phyloP scores from a whole-genome alignment of 2,329 filamentous ascomycete genomes.

The Pezicula neosporulosa region DNA sequence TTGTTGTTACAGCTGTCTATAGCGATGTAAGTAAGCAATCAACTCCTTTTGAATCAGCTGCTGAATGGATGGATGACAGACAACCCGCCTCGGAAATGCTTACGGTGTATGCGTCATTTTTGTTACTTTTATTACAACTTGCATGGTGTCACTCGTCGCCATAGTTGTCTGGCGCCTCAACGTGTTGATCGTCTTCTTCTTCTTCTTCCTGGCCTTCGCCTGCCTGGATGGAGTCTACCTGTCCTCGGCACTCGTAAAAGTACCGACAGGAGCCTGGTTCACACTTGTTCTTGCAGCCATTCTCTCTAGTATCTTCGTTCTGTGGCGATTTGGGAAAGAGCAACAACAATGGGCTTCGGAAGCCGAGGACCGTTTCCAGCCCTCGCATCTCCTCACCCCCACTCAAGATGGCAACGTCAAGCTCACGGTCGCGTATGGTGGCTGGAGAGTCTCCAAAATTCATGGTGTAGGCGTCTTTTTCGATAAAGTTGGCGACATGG shows the following conservation, averaged over 20 bases:
- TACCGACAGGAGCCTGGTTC: slow-evolving; percentile 76
- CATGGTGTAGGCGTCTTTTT: slow-evolving; percentile 70
- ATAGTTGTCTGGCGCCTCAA: slow-evolving; percentile 69
- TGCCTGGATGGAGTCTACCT: slow-evolving; percentile 67
- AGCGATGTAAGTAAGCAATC: slow-evolving; percentile 50
- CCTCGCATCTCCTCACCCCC: slow-evolving; percentile 37
- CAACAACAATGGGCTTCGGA: slow-evolving; percentile 71
- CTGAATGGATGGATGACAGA: slow-evolving; percentile 34
- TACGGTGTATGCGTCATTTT: slow-evolving; percentile 80
- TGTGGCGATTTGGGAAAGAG: slow-evolving; percentile 79
- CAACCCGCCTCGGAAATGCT: slow-evolving; percentile 66
- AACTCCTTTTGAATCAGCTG: background rate
- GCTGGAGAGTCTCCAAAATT: slow-evolving; percentile 40
- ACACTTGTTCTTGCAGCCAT: slow-evolving; percentile 63
- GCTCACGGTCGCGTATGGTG: slow-evolving; percentile 36
- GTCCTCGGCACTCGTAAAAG: slow-evolving; percentile 66
- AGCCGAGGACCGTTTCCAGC: slow-evolving; percentile 53
- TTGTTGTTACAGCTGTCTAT: slow-evolving; percentile 72
- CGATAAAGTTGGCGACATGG: slow-evolving; percentile 67
- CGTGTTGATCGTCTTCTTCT: slow-evolving; percentile 53
- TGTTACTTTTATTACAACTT: slow-evolving; percentile 75
- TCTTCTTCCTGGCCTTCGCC: slow-evolving; percentile 62
- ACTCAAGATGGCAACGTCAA: slow-evolving; percentile 31
- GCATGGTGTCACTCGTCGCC: slow-evolving; percentile 68
- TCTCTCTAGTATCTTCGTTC: slow-evolving; percentile 62